Base-by-base conservation (phyloP, 179 eudicot species). In the Beta lomatogona region DNA sequence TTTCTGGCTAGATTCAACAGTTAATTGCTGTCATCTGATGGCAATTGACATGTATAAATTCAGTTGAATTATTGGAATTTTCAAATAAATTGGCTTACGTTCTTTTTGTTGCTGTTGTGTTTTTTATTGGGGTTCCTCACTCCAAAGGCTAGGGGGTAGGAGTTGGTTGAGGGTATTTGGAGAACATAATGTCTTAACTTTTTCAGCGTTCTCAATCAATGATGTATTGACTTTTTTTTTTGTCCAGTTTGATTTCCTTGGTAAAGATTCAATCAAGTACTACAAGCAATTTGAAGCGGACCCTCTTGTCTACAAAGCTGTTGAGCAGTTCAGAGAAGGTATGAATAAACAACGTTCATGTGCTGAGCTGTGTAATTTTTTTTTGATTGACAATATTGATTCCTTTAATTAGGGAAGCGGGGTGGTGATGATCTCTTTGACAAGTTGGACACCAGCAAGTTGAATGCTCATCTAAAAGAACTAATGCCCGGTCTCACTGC, bases 401-500 rank as follows among this genome's bases (percentile, higher is more conserved):
- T 59, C 45, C 72, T 78, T 69, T 52, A 63, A 70, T 57, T 92
- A 96, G 99, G 97, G 25, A 75, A 75, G 66, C 1, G 67, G 14
- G 97, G 88, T 66, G 52, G 86, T 69, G 97, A 94, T 76, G 92
- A 93, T 88, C 93, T 94, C 65, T 96, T 96, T 86, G 98, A 96
- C 86, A 80, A 81, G 89, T 90, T 96, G 81, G 99, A 96, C 84
- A 94, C 99, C 19, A 88, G 91, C 87, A 96, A 92, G 86, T 79
- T 96, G 76, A 96, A 96, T 90, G 91, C 97, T 53, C 97, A 92
- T 91, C 86, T 96, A 59, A 96, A 96, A 88, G 98, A 91, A 84
- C 86, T 96, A 69, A 94, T 96, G 99, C 97, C 99, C 84, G 99
- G 99, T 67, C 98, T 96, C 69, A 94, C 99, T 14, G 99, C 99